Evolutionary conservation across 2,329 filamentous ascomycete genomes (phyloP).

Genomic region (Claviceps sorghi): DNA sequence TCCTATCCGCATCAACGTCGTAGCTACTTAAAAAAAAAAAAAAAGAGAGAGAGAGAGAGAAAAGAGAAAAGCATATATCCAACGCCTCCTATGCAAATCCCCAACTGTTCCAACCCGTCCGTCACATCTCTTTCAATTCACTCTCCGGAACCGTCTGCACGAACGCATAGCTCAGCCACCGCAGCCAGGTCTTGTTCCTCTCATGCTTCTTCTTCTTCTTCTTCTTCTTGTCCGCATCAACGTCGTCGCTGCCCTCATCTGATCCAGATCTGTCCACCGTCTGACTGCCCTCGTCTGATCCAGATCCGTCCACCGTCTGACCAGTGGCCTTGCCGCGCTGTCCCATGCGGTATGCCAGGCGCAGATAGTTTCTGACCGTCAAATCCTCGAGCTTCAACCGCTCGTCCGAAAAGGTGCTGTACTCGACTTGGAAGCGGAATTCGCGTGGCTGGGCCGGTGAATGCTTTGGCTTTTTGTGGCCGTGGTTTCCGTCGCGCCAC

Average conservation of each 20-base stretch:
- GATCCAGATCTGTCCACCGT: no score
- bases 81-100: neutral
- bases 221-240: conserved; percentile 22
- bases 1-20: no score
- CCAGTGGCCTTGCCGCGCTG: conserved; percentile 9
- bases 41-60: neutral
- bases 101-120: neutral
- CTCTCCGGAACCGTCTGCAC: conserved; percentile 55
- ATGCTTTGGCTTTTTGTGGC: conserved; percentile 36
- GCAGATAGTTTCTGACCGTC: conserved; percentile 67
- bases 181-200: conserved; percentile 57
- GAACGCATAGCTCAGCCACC: conserved; percentile 67
- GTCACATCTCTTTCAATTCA: conserved; percentile 41
- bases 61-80: neutral
- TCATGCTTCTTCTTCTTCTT: conserved; percentile 37
- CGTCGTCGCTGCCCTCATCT: conserved; percentile 7
- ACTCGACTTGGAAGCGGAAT: conserved; percentile 71
- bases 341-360: conserved; percentile 68
- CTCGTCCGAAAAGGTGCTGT: conserved; percentile 65
- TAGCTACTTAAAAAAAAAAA: no score
- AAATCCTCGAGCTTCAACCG: conserved; percentile 66
- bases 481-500: conserved; percentile 52
- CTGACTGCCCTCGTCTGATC: conserved; percentile 13
- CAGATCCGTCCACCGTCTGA: conserved; percentile 11
- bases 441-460: conserved; percentile 42